These are phyloP conservation scores for Nymphaea thermarum DNA, from an alignment of 164 flowering plant genomes.

Conservation along the genomic window DNA sequence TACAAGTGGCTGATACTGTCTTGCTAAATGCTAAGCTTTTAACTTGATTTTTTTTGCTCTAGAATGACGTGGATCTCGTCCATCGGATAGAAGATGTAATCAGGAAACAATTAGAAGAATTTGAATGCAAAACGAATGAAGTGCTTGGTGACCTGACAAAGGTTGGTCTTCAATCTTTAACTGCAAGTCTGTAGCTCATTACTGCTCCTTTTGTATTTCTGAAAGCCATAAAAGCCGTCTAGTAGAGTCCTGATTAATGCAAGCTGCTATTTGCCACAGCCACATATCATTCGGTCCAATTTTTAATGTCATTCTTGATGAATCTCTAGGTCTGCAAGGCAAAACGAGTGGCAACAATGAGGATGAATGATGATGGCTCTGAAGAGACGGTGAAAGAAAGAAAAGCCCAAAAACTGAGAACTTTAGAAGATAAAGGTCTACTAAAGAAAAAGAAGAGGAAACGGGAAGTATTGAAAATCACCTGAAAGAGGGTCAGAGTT, in stretches of 20 bases:
- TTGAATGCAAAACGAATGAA: constrained; percentile 17
- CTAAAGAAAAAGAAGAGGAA: constrained; percentile 29
- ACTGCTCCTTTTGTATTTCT: background rate
- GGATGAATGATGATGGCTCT: constrained; percentile 82
- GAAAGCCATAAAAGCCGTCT: background rate
- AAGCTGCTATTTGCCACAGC: background rate
- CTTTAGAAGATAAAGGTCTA: constrained; percentile 48
- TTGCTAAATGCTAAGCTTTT: background rate
- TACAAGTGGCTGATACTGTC: background rate
- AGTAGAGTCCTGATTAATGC: background rate
- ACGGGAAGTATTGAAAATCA: constrained; percentile 15
- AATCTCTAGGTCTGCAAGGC: constrained; percentile 67
- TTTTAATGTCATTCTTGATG: background rate
- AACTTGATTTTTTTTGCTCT: background rate
- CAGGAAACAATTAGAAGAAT: constrained; percentile 17
- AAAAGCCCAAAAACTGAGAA: constrained; percentile 55
- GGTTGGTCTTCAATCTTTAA: constrained; percentile 9
- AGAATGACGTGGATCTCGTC: constrained; percentile 24
- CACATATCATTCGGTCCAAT: background rate
- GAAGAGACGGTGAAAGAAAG: constrained; percentile 63
- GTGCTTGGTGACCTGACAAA: constrained; percentile 22
- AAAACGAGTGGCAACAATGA: constrained; percentile 64
- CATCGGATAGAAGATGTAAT: constrained; percentile 20
- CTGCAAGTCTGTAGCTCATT: background rate
- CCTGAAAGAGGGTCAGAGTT: background rate